A percentile compares a stretch with the other conserved stretches of the same genome.
Evolutionary conservation across 2,329 filamentous ascomycete species (phyloP).

Genomic region (Knufia petricola): DNA sequence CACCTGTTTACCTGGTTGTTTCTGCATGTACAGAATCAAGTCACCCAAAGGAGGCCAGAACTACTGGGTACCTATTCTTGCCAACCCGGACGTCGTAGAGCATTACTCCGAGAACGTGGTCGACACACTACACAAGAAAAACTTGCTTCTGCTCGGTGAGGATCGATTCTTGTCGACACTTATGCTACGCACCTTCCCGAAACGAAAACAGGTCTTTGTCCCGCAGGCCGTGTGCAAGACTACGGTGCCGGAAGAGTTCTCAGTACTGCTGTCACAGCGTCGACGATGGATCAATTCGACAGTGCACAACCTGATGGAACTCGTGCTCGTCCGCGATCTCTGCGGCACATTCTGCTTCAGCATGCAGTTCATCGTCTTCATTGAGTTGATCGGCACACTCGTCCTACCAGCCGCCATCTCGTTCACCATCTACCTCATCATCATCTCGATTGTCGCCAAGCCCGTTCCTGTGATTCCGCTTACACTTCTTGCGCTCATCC

Average conservation of each 20-base stretch:
- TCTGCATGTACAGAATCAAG: slow-evolving; percentile 99
- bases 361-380: slow-evolving; percentile 97
- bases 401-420: slow-evolving; percentile 92
- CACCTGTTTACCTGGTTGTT: slow-evolving; percentile 94
- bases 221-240: slow-evolving; percentile 99
- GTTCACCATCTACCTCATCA: slow-evolving; percentile 91
- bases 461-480: slow-evolving; percentile 82
- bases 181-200: slow-evolving; percentile 97
- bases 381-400: slow-evolving; percentile 88
- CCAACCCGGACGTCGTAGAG: slow-evolving; percentile 96
- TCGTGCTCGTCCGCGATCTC: slow-evolving; percentile 86
- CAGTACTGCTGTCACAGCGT: slow-evolving; percentile 83
- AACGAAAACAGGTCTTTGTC: slow-evolving; percentile 97
- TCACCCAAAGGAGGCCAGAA: slow-evolving; percentile 96
- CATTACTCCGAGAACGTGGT: slow-evolving; percentile 99
- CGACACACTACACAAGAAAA: slow-evolving; percentile 97
- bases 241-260: slow-evolving; percentile 86
- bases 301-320: slow-evolving; percentile 96
- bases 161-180: slow-evolving; percentile 93
- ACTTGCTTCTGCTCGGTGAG: slow-evolving; percentile 79
- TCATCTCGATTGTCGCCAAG: slow-evolving; percentile 70
- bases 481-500: slow-evolving; percentile 76
- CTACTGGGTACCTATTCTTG: slow-evolving; percentile 98
- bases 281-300: slow-evolving; percentile 99
- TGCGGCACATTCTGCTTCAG: slow-evolving; percentile 99